Evolutionary conservation across 306 rosid species (phyloP).

Genomic region (Elaeagnus macrophylla): DNA sequence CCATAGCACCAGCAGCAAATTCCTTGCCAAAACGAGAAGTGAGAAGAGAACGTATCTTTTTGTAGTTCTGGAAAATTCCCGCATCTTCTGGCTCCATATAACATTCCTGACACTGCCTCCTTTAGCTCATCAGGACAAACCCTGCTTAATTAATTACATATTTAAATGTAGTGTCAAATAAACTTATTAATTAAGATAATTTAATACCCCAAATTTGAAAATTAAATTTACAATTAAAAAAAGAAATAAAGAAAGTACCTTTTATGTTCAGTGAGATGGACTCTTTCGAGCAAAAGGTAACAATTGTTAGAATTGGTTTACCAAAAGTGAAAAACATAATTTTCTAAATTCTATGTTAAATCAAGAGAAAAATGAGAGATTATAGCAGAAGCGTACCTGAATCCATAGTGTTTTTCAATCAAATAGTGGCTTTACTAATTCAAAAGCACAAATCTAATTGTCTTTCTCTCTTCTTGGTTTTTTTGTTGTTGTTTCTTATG

Average conservation of each 20-base stretch:
- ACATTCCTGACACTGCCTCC: conserved; percentile 64
- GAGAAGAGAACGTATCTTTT: conserved; percentile 57
- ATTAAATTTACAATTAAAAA: neutral
- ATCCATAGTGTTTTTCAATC: too few relatives aligned
- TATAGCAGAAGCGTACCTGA: too few relatives aligned
- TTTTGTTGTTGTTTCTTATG: too few relatives aligned
- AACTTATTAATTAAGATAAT: neutral
- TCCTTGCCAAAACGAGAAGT: conserved; percentile 68
- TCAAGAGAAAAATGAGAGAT: too few relatives aligned
- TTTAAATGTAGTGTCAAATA: neutral
- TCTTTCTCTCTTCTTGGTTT: too few relatives aligned
- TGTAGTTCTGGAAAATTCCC: conserved; percentile 94
- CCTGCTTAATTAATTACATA: conserved; percentile 20
- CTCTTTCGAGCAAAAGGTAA: conserved; percentile 59
- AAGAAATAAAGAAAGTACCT: conserved; percentile 29
- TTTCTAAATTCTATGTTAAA: too few relatives aligned
- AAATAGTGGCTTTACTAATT: too few relatives aligned
- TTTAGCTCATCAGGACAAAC: conserved; percentile 71
- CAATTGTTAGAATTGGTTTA: too few relatives aligned
- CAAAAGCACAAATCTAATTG: too few relatives aligned
- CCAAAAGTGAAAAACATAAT: too few relatives aligned
- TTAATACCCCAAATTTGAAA: neutral
- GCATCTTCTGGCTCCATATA: conserved; percentile 73
- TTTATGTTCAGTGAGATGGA: conserved; percentile 61
- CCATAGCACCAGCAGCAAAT: conserved; percentile 51